phyloP scores from a whole-genome alignment of 2,329 filamentous ascomycete genomes.

The Colletotrichum cereale region DNA sequence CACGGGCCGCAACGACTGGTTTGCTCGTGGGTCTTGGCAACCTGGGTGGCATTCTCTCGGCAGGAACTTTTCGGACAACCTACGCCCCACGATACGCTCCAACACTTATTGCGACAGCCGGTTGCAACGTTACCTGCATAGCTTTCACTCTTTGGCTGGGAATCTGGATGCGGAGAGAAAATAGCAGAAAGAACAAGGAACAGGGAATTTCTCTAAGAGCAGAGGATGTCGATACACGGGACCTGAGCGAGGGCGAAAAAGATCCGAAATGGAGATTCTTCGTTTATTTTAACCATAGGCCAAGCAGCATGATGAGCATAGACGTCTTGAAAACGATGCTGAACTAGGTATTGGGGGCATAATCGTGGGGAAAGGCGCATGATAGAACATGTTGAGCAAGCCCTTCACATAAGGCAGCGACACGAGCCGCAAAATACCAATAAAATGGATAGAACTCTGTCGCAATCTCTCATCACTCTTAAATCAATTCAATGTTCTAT shows the following conservation, averaged over 20 bases:
- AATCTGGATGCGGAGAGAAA: slow-evolving; percentile 60
- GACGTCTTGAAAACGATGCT: too few species aligned
- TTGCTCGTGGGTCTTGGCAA: slow-evolving; percentile 62
- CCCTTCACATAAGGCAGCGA: background rate
- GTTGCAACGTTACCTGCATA: slow-evolving; percentile 60
- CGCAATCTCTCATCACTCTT: background rate
- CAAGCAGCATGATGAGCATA: background rate
- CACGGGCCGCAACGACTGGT: slow-evolving; percentile 60
- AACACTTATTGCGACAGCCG: slow-evolving; percentile 53
- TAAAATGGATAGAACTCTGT: rapidly evolving
- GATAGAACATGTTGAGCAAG: too few species aligned
- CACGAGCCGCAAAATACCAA: background rate
- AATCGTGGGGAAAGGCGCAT: rapidly evolving
- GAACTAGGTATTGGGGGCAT: rapidly evolving
- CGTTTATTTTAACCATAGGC: background rate
- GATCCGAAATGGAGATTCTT: slow-evolving; percentile 54
- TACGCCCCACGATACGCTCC: slow-evolving; percentile 63
- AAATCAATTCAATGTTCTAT: slow-evolving; percentile 41
- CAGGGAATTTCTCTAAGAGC: slow-evolving; percentile 51
- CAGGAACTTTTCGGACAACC: slow-evolving; percentile 57
- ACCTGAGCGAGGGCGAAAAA: slow-evolving; percentile 53
- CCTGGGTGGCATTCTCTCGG: slow-evolving; percentile 55
- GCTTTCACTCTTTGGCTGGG: slow-evolving; percentile 53
- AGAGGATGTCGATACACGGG: slow-evolving; percentile 54
- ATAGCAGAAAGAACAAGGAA: slow-evolving; percentile 53